A percentile compares a stretch with the other conserved stretches of the same genome.
Conservation (phyloP, 1,284 basidiomycete genomes). For the Erythrobasidium hasegawianum region DNA sequence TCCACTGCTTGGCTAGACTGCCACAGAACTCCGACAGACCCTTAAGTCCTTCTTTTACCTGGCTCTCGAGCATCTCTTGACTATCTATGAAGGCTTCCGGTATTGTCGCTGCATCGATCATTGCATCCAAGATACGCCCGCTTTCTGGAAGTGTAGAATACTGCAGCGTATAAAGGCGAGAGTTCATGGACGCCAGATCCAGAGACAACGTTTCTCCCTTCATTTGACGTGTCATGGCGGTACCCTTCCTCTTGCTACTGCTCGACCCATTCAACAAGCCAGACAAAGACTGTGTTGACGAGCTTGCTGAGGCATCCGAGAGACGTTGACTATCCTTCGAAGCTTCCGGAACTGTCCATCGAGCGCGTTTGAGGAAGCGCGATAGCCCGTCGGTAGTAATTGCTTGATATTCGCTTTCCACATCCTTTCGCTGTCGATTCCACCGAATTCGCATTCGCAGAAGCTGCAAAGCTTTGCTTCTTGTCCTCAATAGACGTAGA, state of each 20-base stretch:
- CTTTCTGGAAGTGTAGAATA: slow-evolving; percentile 12
- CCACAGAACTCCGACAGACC: slow-evolving; percentile 25
- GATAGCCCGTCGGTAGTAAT: slow-evolving; percentile 6
- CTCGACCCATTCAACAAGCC: background rate
- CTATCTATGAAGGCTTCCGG: slow-evolving; percentile 41
- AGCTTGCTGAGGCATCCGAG: background rate
- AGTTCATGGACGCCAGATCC: slow-evolving; percentile 33
- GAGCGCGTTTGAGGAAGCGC: slow-evolving; percentile 19
- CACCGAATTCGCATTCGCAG: slow-evolving; percentile 51
- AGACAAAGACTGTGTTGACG: background rate
- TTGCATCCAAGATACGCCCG: slow-evolving; percentile 35
- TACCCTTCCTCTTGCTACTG: background rate
- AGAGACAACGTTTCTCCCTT: slow-evolving; percentile 36
- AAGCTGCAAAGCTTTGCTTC: slow-evolving; percentile 72
- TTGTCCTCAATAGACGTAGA: slow-evolving; percentile 73
- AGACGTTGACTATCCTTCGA: background rate
- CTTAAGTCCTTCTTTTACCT: background rate
- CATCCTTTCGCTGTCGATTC: slow-evolving; percentile 1
- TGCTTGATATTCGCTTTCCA: slow-evolving; percentile 2
- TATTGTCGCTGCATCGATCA: slow-evolving; percentile 37
- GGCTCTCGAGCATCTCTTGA: slow-evolving; percentile 40
- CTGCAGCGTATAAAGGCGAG: slow-evolving; percentile 24
- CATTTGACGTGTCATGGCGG: slow-evolving; percentile 34
- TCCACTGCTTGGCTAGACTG: slow-evolving; percentile 23
- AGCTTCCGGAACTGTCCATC: slow-evolving; percentile 20